A percentile compares a stretch with the other conserved stretches of the same genome.
phyloP scores from a whole-genome alignment of 441 rosid genomes.

The Euphorbia neoarborescens region DNA sequence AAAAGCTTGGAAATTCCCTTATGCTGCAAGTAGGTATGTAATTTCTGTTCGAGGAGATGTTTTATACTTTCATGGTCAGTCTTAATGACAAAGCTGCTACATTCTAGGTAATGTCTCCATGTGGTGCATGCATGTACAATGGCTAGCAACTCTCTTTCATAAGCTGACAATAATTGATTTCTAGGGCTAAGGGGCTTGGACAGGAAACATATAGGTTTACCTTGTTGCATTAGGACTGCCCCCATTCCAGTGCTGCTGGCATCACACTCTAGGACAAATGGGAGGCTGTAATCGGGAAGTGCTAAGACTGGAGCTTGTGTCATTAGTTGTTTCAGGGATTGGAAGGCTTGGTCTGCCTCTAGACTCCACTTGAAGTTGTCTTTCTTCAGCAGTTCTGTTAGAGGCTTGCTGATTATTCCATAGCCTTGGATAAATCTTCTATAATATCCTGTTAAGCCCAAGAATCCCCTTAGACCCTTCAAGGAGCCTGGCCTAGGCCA shows the following conservation, averaged over 20 bases:
- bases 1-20: no score
- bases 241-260: not conserved
- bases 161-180: not conserved
- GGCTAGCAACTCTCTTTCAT: not conserved
- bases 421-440: not conserved
- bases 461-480: not conserved
- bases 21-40: not conserved
- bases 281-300: not conserved
- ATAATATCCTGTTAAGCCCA: not conserved
- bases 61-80: conserved; percentile 7
- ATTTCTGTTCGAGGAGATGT: not conserved
- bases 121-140: not conserved
- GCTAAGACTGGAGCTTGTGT: not conserved
- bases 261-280: not conserved
- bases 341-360: not conserved
- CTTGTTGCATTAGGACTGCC: not conserved
- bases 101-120: not conserved
- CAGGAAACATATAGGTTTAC: not conserved
- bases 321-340: not conserved
- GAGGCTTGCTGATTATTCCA: not conserved
- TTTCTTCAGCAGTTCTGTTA: not conserved
- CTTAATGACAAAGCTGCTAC: accelerated
- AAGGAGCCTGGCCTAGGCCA: not conserved
- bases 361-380: not conserved
- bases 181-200: not conserved